Percentiles rank a stretch among this genome's conserved stretches.
Conservation (phyloP, 441 rosid species). For the Pelargonium citronellum region DNA sequence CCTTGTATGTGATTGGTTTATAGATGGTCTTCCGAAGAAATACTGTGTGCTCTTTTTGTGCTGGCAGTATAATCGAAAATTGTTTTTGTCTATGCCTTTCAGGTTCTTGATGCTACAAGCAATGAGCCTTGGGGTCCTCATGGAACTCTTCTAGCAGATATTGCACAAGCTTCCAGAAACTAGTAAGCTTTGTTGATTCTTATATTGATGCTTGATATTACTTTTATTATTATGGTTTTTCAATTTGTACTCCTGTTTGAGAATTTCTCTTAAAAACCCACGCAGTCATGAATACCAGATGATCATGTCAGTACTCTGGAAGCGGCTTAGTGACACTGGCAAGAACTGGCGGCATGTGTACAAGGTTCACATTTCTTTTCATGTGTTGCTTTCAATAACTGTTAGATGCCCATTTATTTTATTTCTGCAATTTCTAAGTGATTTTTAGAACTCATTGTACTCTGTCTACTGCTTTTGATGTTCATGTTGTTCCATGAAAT, state of each 20-base stretch:
- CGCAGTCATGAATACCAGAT: constrained; percentile 96
- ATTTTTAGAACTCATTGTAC: constrained; percentile 1
- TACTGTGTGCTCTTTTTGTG: not conserved
- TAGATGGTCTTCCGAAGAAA: not conserved
- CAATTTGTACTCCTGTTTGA: not conserved
- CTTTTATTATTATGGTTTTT: constrained; percentile 12
- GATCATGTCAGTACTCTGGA: constrained; percentile 87
- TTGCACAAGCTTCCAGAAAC: constrained; percentile 86
- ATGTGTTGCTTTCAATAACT: constrained; percentile 2
- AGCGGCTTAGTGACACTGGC: constrained; percentile 85
- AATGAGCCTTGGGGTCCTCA: constrained; percentile 99
- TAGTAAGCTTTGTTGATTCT: constrained; percentile 47
- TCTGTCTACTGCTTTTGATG: not conserved
- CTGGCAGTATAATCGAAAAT: not conserved
- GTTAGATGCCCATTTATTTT: constrained; percentile 5
- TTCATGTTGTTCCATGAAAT: not conserved
- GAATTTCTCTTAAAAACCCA: constrained; percentile 6
- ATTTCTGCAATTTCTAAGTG: constrained; percentile 4
- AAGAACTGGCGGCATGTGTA: constrained; percentile 99
- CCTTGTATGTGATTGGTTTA: not conserved
- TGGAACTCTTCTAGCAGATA: constrained; percentile 86
- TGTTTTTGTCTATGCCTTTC: constrained; percentile 22
- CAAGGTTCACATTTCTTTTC: constrained; percentile 48
- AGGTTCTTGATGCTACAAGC: constrained; percentile 99
- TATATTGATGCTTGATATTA: constrained; percentile 11